phyloP scores from a whole-genome alignment of 192 early-diverging fungal genomes.

The Pecoramyces ruminantium region DNA sequence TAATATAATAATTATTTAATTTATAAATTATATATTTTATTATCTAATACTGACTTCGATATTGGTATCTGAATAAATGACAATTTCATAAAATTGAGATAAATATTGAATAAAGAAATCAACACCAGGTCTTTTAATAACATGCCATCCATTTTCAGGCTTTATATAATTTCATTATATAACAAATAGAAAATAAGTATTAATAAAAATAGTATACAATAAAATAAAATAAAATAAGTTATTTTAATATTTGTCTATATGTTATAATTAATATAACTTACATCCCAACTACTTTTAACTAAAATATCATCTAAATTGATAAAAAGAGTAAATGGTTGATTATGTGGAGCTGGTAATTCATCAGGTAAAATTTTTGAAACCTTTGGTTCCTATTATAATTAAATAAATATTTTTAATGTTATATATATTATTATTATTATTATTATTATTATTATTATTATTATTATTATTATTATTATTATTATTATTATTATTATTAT shows the following conservation, averaged over 20 bases:
- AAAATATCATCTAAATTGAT: slow-evolving; percentile 90
- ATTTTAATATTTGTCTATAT: too few species aligned
- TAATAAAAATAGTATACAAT: too few species aligned
- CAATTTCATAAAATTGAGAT: slow-evolving; percentile 83
- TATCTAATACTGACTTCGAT: slow-evolving; percentile 37
- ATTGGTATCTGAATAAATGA: slow-evolving; percentile 86
- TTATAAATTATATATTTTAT: background rate
- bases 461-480: too few species aligned
- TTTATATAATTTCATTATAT: slow-evolving; percentile 8
- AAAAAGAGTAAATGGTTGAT: slow-evolving; percentile 80
- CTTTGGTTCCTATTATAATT: background rate
- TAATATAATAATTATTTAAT: too few species aligned
- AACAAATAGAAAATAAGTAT: too few species aligned
- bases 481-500: too few species aligned
- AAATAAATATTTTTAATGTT: too few species aligned
- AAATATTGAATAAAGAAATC: slow-evolving; percentile 89
- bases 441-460: too few species aligned
- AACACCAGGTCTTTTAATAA: slow-evolving; percentile 85
- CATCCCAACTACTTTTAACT: slow-evolving; percentile 83
- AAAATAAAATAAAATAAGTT: too few species aligned
- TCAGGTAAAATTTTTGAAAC: slow-evolving; percentile 73
- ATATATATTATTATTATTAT: too few species aligned
- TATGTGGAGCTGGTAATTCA: slow-evolving; percentile 55
- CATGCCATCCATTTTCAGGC: slow-evolving; percentile 91
- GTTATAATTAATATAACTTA: slow-evolving; percentile 17